Percentiles rank a stretch among this genome's conserved stretches.
These are phyloP conservation scores for Irpex lacteus DNA, from an alignment of 1,284 basidiomycete species.

Conservation along the genomic window DNA sequence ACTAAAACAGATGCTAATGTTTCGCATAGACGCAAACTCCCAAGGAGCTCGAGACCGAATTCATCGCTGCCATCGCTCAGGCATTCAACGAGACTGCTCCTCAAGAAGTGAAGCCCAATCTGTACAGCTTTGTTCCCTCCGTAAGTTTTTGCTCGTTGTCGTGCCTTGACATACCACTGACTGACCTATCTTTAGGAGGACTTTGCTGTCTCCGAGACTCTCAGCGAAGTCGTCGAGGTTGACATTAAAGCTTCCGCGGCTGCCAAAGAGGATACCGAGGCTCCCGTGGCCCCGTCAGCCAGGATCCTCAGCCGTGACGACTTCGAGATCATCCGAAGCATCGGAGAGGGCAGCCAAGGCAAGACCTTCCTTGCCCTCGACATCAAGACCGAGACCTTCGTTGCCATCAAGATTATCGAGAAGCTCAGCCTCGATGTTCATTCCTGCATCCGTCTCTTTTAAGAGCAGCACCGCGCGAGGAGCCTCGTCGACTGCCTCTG, in stretches of 20 bases:
- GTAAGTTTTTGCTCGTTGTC: background rate
- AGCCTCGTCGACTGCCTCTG: background rate
- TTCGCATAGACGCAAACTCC: background rate
- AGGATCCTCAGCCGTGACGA: conserved; percentile 2
- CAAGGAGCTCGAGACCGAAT: background rate
- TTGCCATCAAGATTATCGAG: conserved; percentile 13
- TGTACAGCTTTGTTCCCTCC: background rate
- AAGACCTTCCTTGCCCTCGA: conserved; percentile 8
- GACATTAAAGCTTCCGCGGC: background rate
- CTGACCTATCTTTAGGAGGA: too few relatives aligned
- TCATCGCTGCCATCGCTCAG: background rate
- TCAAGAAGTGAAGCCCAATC: background rate
- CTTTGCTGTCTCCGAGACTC: background rate
- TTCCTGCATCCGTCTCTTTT: background rate
- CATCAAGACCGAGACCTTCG: background rate
- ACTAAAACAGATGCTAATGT: background rate
- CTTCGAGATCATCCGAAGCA: conserved; percentile 5
- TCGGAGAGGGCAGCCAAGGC: conserved; percentile 13
- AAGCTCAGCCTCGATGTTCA: background rate
- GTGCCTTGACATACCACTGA: background rate
- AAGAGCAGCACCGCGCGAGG: conserved; percentile 8
- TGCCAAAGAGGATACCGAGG: background rate
- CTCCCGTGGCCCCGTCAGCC: background rate
- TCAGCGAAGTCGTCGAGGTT: background rate
- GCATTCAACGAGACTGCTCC: background rate